These are phyloP conservation scores for Acanthamoeba sp. DNA, from an alignment of 208 protist species.

Conservation along the genomic window DNA sequence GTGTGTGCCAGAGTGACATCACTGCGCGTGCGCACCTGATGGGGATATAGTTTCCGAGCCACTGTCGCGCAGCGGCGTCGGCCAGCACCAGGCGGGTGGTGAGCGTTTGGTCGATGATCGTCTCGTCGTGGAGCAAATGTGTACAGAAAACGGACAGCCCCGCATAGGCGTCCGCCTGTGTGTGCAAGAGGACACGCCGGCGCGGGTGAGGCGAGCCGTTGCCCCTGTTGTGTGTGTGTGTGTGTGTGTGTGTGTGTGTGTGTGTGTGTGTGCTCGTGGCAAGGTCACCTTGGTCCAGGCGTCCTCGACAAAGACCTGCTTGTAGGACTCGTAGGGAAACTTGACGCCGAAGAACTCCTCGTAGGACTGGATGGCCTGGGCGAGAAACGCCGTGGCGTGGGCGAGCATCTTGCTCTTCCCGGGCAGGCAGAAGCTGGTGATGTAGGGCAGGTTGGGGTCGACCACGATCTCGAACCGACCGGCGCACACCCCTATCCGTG, in stretches of 20 bases:
- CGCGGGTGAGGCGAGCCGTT: too few relatives aligned
- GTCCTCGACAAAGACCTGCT: slow-evolving; percentile 84
- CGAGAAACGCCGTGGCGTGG: slow-evolving; percentile 73
- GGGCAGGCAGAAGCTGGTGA: slow-evolving; percentile 44
- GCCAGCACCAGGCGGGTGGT: slow-evolving; percentile 46
- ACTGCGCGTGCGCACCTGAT: background rate
- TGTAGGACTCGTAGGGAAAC: slow-evolving; percentile 81
- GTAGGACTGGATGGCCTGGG: slow-evolving; percentile 74
- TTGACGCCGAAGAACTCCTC: slow-evolving; percentile 80
- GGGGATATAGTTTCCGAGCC: slow-evolving; percentile 75
- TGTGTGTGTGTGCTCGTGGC: background rate
- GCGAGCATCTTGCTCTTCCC: slow-evolving; percentile 19
- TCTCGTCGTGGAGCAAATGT: slow-evolving; percentile 78
- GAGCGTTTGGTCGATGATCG: slow-evolving; percentile 82
- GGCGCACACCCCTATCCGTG: slow-evolving; percentile 10
- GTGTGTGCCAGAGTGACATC: too few relatives aligned
- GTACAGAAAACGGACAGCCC: slow-evolving; percentile 72
- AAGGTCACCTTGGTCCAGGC: background rate
- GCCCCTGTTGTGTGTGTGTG: too few relatives aligned
- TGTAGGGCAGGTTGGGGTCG: background rate
- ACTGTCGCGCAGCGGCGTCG: slow-evolving; percentile 65
- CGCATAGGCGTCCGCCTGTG: slow-evolving; percentile 8
- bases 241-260: background rate
- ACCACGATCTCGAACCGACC: slow-evolving; percentile 37
- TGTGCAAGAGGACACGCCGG: too few relatives aligned